Conservation (phyloP, 2,329 filamentous ascomycete genomes). For the Sordariomycetes sp. region DNA sequence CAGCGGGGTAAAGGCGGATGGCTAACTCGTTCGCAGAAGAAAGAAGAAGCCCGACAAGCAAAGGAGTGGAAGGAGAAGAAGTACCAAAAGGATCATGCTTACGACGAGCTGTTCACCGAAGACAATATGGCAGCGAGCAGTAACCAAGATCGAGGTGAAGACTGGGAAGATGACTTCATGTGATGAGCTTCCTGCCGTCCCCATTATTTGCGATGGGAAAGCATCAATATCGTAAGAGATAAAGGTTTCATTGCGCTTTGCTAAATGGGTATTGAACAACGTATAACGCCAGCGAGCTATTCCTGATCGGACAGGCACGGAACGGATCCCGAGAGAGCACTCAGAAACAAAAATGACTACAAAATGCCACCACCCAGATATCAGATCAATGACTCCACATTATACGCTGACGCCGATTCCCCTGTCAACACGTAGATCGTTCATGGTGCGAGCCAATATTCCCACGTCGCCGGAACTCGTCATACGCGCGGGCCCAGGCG, state of each 20-base stretch:
- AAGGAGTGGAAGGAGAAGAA: conserved; percentile 84
- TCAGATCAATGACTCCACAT: no score
- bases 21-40: conserved; percentile 41
- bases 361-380: conserved; percentile 7
- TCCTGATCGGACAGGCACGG: no score
- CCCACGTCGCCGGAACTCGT: conserved; percentile 17
- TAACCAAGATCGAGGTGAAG: conserved; percentile 73
- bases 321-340: not conserved
- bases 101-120: conserved; percentile 83
- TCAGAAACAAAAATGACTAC: not conserved
- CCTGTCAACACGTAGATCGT: conserved; percentile 21
- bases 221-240: no score
- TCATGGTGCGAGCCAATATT: conserved; percentile 18
- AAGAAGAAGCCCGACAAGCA: conserved; percentile 63
- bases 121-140: conserved; percentile 68
- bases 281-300: no score
- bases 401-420: conserved; percentile 21
- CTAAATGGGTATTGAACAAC: not conserved
- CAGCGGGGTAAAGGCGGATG: not conserved
- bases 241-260: no score
- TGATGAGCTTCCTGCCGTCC: conserved; percentile 35
- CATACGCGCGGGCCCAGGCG: conserved; percentile 13
- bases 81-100: conserved; percentile 95
- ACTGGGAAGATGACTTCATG: conserved; percentile 93
- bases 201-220: no score